phyloP scores from a whole-genome alignment of 2,329 filamentous ascomycete genomes.

The Tolypocladium endophyticum region DNA sequence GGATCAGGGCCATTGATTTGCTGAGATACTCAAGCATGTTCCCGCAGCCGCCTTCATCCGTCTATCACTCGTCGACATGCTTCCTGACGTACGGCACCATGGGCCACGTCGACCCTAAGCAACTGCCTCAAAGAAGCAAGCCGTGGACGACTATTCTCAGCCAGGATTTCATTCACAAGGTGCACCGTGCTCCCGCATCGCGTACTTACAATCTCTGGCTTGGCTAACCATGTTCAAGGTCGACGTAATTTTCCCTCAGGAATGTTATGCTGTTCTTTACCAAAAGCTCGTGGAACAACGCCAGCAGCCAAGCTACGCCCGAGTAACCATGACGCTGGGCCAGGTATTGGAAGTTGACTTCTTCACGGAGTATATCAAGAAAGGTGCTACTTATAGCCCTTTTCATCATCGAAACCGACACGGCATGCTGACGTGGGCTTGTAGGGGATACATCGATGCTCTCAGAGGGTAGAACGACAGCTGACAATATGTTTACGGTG shows the following conservation, averaged over 20 bases:
- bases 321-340: conserved; percentile 61
- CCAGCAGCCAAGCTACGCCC: conserved; percentile 43
- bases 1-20: background rate
- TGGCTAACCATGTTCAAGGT: conserved; percentile 28
- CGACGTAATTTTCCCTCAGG: conserved; percentile 63
- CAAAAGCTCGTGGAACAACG: conserved; percentile 33
- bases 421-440: background rate
- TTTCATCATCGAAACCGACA: background rate
- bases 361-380: conserved; percentile 77
- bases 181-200: conserved; percentile 18
- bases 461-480: conserved; percentile 61
- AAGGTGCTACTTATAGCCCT: conserved; percentile 34
- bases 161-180: conserved; percentile 60
- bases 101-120: conserved; percentile 58
- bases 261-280: conserved; percentile 43
- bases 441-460: conserved; percentile 73
- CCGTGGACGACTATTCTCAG: conserved; percentile 62
- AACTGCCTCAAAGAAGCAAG: conserved; percentile 60
- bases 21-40: conserved; percentile 26
- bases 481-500: conserved; percentile 64
- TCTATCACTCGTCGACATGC: conserved; percentile 56
- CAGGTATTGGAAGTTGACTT: conserved; percentile 66
- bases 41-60: conserved; percentile 29
- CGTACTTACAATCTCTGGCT: too few species aligned
- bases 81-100: conserved; percentile 61